Conservation (phyloP, 2,329 filamentous ascomycete species). For the Tolypocladium ovalisporum region DNA sequence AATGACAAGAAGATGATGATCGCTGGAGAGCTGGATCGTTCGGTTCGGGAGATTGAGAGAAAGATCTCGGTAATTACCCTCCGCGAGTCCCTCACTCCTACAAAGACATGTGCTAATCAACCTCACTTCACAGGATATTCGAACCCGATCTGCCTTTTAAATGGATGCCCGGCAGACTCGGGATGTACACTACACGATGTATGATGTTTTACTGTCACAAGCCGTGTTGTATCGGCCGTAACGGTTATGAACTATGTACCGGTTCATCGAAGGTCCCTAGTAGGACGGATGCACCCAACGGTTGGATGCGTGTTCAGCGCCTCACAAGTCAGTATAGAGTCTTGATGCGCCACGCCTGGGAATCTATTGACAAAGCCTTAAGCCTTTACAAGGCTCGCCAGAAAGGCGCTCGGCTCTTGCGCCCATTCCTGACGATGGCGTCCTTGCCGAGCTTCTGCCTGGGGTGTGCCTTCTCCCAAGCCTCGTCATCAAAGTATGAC, state of each 20-base stretch:
- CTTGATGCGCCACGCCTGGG: constrained; percentile 12
- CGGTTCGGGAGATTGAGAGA: constrained; percentile 85
- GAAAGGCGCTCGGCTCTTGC: constrained; percentile 18
- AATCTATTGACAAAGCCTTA: neutral
- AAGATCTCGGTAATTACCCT: constrained; percentile 61
- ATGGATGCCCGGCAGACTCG: constrained; percentile 8
- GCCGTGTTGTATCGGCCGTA: constrained; percentile 8
- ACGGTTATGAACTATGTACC: constrained; percentile 1
- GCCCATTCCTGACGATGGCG: constrained; percentile 15
- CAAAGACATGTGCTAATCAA: constrained; percentile 13
- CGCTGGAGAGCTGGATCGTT: constrained; percentile 83
- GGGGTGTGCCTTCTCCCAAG: constrained; percentile 63
- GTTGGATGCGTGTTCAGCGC: constrained; percentile 3
- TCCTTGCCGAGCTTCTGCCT: constrained; percentile 9
- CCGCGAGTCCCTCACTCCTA: neutral
- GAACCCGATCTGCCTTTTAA: constrained; percentile 49
- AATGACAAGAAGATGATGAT: constrained; percentile 93
- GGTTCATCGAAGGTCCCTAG: neutral
- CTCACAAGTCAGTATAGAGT: constrained; percentile 14
- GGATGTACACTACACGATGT: neutral
- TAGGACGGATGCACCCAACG: neutral
- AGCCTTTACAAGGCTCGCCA: constrained; percentile 16
- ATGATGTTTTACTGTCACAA: constrained; percentile 10
- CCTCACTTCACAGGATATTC: constrained; percentile 34
- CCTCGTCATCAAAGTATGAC: constrained; percentile 59